Percentiles rank a stretch among this genome's conserved stretches.
Conservation (phyloP, 1,284 basidiomycete genomes). For the Xerocomus subilludens region DNA sequence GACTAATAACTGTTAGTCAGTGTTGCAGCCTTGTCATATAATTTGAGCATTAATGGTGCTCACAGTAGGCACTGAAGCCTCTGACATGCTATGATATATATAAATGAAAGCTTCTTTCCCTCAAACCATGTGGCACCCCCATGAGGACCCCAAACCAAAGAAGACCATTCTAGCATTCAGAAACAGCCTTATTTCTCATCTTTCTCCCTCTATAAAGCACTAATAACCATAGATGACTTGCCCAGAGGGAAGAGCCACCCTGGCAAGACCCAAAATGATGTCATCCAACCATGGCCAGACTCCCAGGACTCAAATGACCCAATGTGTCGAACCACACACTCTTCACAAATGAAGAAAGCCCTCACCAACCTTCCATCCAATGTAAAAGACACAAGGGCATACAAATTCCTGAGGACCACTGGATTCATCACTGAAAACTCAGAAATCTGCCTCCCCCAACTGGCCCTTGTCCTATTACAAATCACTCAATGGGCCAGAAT, state of each 20-base stretch:
- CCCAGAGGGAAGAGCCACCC: neutral
- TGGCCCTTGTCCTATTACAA: neutral
- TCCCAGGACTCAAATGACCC: too few species aligned
- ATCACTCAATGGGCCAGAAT: neutral
- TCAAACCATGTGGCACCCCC: conserved; percentile 6
- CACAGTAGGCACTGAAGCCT: too few species aligned
- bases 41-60: too few species aligned
- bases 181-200: too few species aligned
- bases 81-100: too few species aligned
- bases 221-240: neutral
- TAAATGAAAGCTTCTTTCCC: neutral
- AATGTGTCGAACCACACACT: too few species aligned
- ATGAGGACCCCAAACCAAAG: neutral
- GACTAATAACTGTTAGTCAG: too few species aligned
- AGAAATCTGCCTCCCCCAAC: neutral
- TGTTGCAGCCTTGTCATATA: too few species aligned
- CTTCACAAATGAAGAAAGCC: too few species aligned
- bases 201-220: too few species aligned
- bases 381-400: neutral
- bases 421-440: neutral
- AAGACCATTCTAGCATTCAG: too few species aligned
- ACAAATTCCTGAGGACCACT: neutral
- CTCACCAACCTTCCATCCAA: neutral
- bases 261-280: neutral
- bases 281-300: too few species aligned